Conservation (phyloP, 2,329 filamentous ascomycete species). For the Leptodontidium sp. region DNA sequence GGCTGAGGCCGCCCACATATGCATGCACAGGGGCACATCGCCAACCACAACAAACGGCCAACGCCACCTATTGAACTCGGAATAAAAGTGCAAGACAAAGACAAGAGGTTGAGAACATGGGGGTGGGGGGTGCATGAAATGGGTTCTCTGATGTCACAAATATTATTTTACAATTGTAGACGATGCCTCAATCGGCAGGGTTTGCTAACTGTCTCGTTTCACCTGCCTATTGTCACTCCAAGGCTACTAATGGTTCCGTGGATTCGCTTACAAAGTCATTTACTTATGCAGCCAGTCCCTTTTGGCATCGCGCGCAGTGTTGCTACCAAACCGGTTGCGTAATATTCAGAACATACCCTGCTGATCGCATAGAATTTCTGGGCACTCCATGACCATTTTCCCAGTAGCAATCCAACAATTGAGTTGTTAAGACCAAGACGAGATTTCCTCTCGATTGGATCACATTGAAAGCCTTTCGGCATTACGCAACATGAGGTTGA, state of each 20-base stretch:
- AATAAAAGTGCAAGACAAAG: conserved; percentile 1
- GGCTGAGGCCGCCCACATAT: conserved; percentile 1
- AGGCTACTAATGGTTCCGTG: too few species aligned
- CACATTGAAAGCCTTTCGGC: background rate
- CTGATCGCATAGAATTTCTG: background rate
- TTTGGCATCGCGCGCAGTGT: background rate
- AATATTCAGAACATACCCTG: background rate
- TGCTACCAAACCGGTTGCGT: background rate
- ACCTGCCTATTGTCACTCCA: too few species aligned
- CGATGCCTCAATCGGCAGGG: too few species aligned
- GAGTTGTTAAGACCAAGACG: background rate
- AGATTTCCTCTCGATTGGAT: background rate
- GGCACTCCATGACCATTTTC: background rate
- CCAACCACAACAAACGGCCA: background rate
- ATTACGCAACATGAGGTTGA: background rate
- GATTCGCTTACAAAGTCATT: too few species aligned
- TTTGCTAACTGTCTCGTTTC: too few species aligned
- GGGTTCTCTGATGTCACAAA: too few species aligned
- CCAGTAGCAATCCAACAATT: background rate
- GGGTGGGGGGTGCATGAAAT: too few species aligned
- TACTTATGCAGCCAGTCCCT: too few species aligned
- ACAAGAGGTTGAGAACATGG: too few species aligned
- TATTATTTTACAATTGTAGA: too few species aligned
- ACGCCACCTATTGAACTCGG: background rate
- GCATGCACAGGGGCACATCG: background rate